A percentile compares a stretch with the other conserved stretches of the same genome.
phyloP scores from a whole-genome alignment of 805 yeast species.

The Spencermartinsiella europaea region DNA sequence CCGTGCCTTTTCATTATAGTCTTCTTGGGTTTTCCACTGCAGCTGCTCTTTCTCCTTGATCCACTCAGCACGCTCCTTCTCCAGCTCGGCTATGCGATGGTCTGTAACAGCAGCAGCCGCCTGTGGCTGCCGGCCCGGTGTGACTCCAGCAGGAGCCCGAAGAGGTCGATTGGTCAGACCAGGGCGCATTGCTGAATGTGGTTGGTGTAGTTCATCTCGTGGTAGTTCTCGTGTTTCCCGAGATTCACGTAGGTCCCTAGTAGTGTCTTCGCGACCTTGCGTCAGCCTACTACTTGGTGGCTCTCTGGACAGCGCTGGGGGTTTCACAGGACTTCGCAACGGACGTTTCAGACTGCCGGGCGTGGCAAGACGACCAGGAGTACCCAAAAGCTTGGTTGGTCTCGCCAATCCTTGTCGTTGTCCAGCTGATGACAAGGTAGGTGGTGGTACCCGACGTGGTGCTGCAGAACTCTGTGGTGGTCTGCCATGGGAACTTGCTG shows the following conservation, averaged over 20 bases:
- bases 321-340: constrained; percentile 16
- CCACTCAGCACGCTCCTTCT: constrained; percentile 50
- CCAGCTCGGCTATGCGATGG: constrained; percentile 37
- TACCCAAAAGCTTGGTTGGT: neutral
- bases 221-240: constrained; percentile 9
- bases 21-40: constrained; percentile 29
- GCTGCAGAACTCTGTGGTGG: too few relatives aligned
- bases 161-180: constrained; percentile 1
- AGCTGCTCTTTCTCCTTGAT: constrained; percentile 31
- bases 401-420: neutral
- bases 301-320: constrained; percentile 4
- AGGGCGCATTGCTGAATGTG: constrained; percentile 2
- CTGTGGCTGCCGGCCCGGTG: constrained; percentile 1
- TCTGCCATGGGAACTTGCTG: too few relatives aligned
- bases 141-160: constrained; percentile 6
- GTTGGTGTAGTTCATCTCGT: constrained; percentile 9
- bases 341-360: constrained; percentile 11
- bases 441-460: too few relatives aligned
- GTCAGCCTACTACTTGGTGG: neutral
- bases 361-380: constrained; percentile 3
- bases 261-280: neutral
- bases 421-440: too few relatives aligned
- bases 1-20: constrained; percentile 30
- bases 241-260: neutral
- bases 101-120: constrained; percentile 4